These are phyloP conservation scores for Colletotrichum sp. DNA, from an alignment of 2,329 filamentous ascomycete species.

Conservation along the genomic window DNA sequence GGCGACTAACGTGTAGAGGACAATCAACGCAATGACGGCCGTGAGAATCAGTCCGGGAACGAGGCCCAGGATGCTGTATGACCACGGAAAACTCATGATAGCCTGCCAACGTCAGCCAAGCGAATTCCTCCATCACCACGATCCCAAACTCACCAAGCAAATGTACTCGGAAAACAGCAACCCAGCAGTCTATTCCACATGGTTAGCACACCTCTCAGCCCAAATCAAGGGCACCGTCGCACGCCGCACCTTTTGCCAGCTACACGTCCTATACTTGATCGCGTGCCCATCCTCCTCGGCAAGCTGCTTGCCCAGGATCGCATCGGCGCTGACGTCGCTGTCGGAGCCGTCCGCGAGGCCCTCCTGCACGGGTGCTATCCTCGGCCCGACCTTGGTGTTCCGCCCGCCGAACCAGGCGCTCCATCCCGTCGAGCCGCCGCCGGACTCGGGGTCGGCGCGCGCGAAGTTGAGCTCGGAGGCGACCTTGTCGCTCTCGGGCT, in stretches of 20 bases:
- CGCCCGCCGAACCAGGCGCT: constrained; percentile 39
- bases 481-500: not conserved
- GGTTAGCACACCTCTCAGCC: accelerated
- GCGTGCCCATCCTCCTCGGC: constrained; percentile 77
- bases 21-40: constrained; percentile 75
- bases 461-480: not conserved
- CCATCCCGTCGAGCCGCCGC: constrained; percentile 14
- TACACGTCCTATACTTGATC: constrained; percentile 93
- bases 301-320: constrained; percentile 69
- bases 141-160: constrained; percentile 17
- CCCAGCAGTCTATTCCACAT: constrained; percentile 68
- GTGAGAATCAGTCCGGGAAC: constrained; percentile 84
- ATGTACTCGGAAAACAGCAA: constrained; percentile 96
- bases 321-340: constrained; percentile 50
- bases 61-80: constrained; percentile 85
- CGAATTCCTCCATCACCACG: not conserved
- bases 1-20: constrained; percentile 71
- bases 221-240: too few relatives aligned
- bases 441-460: constrained; percentile 1
- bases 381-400: constrained; percentile 51
- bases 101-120: constrained; percentile 36
- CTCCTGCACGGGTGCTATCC: constrained; percentile 53
- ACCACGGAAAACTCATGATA: constrained; percentile 97
- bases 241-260: constrained; percentile 73
- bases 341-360: constrained; percentile 39